Evolutionary conservation across 2,329 filamentous ascomycete species (phyloP).

Genomic region (Pseudocercospora musae): DNA sequence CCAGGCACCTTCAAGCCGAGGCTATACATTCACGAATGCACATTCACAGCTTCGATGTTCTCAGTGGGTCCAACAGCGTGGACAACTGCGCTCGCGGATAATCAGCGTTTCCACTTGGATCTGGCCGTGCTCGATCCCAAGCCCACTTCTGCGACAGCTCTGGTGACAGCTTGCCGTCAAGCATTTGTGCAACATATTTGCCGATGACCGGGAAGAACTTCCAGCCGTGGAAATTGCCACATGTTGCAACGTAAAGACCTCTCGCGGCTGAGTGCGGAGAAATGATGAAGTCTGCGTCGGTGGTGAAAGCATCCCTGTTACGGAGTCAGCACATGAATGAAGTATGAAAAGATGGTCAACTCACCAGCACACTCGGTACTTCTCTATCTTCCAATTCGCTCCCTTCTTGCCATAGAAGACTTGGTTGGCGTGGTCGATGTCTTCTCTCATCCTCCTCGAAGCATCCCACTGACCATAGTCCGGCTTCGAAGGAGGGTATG

Average conservation of each 20-base stretch:
- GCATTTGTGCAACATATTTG: slow-evolving; percentile 36
- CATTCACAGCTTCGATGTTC: slow-evolving; percentile 12
- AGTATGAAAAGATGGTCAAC: slow-evolving; percentile 25
- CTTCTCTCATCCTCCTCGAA: slow-evolving; percentile 53
- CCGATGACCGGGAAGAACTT: slow-evolving; percentile 39
- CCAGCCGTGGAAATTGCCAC: slow-evolving; percentile 43
- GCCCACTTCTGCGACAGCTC: slow-evolving; percentile 52
- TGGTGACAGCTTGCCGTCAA: slow-evolving; percentile 40
- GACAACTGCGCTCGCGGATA: slow-evolving; percentile 59
- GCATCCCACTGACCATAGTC: slow-evolving; percentile 66
- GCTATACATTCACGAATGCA: neutral
- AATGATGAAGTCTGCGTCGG: slow-evolving; percentile 53
- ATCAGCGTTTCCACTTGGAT: slow-evolving; percentile 51
- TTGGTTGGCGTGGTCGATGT: slow-evolving; percentile 56
- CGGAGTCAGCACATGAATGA: slow-evolving; percentile 1
- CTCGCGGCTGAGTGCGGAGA: slow-evolving; percentile 43
- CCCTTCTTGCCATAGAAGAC: slow-evolving; percentile 59
- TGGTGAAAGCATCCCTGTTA: slow-evolving; percentile 62
- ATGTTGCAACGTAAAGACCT: slow-evolving; percentile 45
- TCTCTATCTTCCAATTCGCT: slow-evolving; percentile 56
- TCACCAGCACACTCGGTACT: slow-evolving; percentile 66
- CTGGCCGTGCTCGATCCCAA: slow-evolving; percentile 59
- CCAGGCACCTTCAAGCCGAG: neutral
- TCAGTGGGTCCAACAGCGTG: slow-evolving; percentile 45
- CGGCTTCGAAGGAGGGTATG: slow-evolving; percentile 52